A percentile compares a stretch with the other conserved stretches of the same genome.
Conservation (phyloP, 139 green algal species). For the Pseudopediastrum boryanum region DNA sequence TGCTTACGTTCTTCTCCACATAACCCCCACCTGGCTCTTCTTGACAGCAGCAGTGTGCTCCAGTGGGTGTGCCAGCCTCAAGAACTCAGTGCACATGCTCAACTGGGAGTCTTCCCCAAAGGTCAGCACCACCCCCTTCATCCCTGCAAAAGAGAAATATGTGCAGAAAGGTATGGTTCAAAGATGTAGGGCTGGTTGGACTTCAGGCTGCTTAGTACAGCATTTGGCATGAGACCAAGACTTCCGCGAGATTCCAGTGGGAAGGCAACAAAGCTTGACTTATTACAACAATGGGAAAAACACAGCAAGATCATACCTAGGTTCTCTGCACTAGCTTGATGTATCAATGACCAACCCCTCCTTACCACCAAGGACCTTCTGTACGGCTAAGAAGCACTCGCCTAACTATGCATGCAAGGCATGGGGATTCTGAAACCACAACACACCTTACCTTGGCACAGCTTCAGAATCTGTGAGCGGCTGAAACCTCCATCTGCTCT, state of each 20-base stretch:
- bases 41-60: constrained; percentile 71
- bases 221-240: too few species aligned
- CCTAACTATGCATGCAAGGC: background rate
- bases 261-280: too few species aligned
- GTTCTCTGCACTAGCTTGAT: too few species aligned
- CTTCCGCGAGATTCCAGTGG: too few species aligned
- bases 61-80: constrained; percentile 70
- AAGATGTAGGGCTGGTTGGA: too few species aligned
- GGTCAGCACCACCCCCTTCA: constrained; percentile 50
- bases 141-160: constrained; percentile 24
- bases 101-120: constrained; percentile 53
- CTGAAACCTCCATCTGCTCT: background rate
- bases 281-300: too few species aligned
- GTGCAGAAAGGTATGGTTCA: too few species aligned
- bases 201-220: too few species aligned
- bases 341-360: too few species aligned
- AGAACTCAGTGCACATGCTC: constrained; percentile 55
- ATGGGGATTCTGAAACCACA: background rate
- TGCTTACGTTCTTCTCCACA: background rate
- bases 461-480: constrained; percentile 17
- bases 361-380: too few species aligned
- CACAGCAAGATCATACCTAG: too few species aligned
- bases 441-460: constrained; percentile 28
- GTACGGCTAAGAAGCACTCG: too few species aligned
- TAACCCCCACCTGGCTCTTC: constrained; percentile 75